Conservation (phyloP, 2,329 filamentous ascomycete genomes). For the Phyllosticta paracitricarpa region DNA sequence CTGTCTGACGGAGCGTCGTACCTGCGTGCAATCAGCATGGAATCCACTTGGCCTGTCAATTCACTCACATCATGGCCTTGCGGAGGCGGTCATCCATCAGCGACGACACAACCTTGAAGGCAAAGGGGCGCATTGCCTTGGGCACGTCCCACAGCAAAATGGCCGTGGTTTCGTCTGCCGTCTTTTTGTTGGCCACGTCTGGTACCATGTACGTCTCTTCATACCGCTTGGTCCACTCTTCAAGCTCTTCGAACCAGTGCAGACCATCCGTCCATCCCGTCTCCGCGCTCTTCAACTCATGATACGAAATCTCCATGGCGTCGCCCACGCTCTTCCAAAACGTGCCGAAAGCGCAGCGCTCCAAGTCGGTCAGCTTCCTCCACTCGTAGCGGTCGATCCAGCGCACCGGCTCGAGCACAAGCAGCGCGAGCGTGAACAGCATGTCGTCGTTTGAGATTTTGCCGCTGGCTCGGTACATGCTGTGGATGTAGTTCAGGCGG, state of each 20-base stretch:
- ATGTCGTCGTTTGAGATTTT: slow-evolving; percentile 54
- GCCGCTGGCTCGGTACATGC: slow-evolving; percentile 45
- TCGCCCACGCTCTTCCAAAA: slow-evolving; percentile 66
- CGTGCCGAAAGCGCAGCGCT: slow-evolving; percentile 55
- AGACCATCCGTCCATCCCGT: slow-evolving; percentile 40
- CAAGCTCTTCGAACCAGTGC: slow-evolving; percentile 43
- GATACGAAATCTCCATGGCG: slow-evolving; percentile 53
- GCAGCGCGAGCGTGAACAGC: slow-evolving; percentile 56
- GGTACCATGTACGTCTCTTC: slow-evolving; percentile 50
- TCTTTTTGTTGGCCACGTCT: slow-evolving; percentile 24
- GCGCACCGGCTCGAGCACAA: slow-evolving; percentile 53
- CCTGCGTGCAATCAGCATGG: slow-evolving; percentile 12
- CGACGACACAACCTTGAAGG: slow-evolving; percentile 43
- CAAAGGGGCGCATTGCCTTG: slow-evolving; percentile 35
- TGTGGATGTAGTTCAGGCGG: slow-evolving; percentile 56
- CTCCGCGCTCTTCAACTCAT: slow-evolving; percentile 31
- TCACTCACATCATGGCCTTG: slow-evolving; percentile 43
- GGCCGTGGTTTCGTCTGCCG: slow-evolving; percentile 50
- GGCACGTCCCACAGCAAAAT: slow-evolving; percentile 51
- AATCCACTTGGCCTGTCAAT: slow-evolving; percentile 35
- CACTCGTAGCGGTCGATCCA: slow-evolving; percentile 62
- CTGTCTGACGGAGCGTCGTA: slow-evolving; percentile 31
- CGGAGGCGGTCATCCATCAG: slow-evolving; percentile 56
- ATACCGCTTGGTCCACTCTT: slow-evolving; percentile 45
- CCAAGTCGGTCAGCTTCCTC: slow-evolving; percentile 56